Conservation (phyloP, 2,329 filamentous ascomycete species). For the Colletotrichum eleusines region DNA sequence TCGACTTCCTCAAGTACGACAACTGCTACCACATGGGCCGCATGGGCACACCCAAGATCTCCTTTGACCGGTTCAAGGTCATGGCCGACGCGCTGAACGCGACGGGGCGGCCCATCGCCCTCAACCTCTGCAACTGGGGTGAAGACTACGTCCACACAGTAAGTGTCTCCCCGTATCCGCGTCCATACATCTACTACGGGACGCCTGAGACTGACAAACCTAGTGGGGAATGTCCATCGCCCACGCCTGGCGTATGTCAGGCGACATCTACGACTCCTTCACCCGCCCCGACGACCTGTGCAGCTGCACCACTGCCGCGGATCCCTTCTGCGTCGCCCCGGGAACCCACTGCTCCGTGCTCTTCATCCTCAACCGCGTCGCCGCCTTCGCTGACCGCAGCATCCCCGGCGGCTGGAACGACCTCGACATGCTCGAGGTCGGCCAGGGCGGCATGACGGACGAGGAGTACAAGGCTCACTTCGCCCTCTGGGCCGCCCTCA, state of each 20-base stretch:
- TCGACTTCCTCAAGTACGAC: slow-evolving; percentile 67
- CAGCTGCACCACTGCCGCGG: slow-evolving; percentile 47
- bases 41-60: slow-evolving; percentile 46
- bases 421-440: slow-evolving; percentile 59
- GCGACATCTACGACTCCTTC: slow-evolving; percentile 52
- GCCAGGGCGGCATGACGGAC: slow-evolving; percentile 52
- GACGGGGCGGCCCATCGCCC: slow-evolving; percentile 49
- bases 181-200: background rate
- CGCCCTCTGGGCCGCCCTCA: slow-evolving; percentile 60
- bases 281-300: slow-evolving; percentile 50
- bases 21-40: slow-evolving; percentile 56
- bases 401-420: slow-evolving; percentile 46
- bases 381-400: slow-evolving; percentile 41
- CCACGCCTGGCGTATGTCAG: slow-evolving; percentile 52
- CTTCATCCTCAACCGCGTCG: slow-evolving; percentile 47
- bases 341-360: slow-evolving; percentile 47
- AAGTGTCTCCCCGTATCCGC: background rate
- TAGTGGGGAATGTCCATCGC: slow-evolving; percentile 48
- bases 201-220: slow-evolving; percentile 22
- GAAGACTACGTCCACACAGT: slow-evolving; percentile 45
- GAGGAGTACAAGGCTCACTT: slow-evolving; percentile 59
- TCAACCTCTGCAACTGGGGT: slow-evolving; percentile 53
- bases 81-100: slow-evolving; percentile 52
- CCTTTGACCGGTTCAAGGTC: slow-evolving; percentile 47
- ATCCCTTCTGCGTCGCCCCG: slow-evolving; percentile 44